Percentiles rank a stretch among this genome's conserved stretches.
Conservation (phyloP, 2,329 filamentous ascomycete genomes). For the Stachybotrys chartarum region DNA sequence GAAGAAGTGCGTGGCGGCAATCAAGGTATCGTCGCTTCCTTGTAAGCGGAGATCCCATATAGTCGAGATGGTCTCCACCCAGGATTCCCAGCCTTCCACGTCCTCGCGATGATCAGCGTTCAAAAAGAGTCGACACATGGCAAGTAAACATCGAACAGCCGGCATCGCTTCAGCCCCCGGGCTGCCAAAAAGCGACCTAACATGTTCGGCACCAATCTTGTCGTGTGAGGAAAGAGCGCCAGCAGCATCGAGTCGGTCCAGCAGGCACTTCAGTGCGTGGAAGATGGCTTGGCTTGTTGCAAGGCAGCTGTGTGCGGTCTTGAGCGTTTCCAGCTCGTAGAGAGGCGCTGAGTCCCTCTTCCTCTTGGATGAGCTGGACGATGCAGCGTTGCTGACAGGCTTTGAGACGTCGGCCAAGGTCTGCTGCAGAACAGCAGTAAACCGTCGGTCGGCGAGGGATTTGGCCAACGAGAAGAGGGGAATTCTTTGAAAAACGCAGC, state of each 20-base stretch:
- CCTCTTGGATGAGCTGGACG: constrained; percentile 29
- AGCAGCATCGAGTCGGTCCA: constrained; percentile 35
- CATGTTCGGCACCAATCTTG: constrained; percentile 49
- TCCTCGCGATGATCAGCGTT: constrained; percentile 21
- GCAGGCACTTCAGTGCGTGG: constrained; percentile 34
- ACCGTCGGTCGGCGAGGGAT: constrained; percentile 62
- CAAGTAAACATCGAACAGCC: constrained; percentile 37
- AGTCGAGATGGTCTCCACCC: constrained; percentile 37
- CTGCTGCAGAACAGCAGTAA: constrained; percentile 58
- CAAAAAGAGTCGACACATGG: constrained; percentile 34
- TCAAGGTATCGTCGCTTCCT: constrained; percentile 35
- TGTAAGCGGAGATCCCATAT: constrained; percentile 51
- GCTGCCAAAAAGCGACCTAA: constrained; percentile 48
- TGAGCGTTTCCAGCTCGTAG: constrained; percentile 34
- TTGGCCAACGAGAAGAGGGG: constrained; percentile 63
- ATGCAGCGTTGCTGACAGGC: constrained; percentile 16
- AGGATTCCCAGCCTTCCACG: constrained; percentile 31
- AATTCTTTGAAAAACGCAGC: constrained; percentile 54
- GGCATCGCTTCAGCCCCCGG: constrained; percentile 39
- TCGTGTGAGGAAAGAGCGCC: constrained; percentile 29
- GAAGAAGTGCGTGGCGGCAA: constrained; percentile 42
- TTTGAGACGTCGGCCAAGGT: constrained; percentile 52
- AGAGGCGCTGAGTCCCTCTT: constrained; percentile 32
- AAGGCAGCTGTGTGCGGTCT: constrained; percentile 32
- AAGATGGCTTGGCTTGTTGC: constrained; percentile 42